Evolutionary conservation across 1,284 basidiomycete genomes (phyloP).

Genomic region (Porodaedalea pini): DNA sequence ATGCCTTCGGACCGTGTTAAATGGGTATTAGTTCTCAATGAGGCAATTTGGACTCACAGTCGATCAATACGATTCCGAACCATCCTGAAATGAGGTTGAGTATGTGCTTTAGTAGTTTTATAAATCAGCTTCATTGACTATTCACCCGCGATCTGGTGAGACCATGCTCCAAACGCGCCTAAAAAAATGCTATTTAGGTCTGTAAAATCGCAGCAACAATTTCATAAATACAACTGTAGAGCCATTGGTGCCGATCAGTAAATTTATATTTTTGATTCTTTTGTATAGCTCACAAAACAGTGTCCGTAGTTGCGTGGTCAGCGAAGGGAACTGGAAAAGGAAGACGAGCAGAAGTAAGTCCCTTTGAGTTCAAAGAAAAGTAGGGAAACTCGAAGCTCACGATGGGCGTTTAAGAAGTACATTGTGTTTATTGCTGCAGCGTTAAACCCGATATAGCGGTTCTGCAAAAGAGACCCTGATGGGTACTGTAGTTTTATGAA

Average conservation of each 20-base stretch:
- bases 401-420: background rate
- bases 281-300: background rate
- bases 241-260: too few relatives aligned
- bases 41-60: background rate
- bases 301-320: background rate
- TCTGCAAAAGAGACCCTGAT: background rate
- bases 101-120: background rate
- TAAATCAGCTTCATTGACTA: background rate
- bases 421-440: background rate
- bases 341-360: background rate
- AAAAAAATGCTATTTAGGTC: background rate
- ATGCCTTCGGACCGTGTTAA: background rate
- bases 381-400: background rate
- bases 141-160: slow-evolving; percentile 8
- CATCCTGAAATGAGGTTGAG: background rate
- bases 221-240: slow-evolving; percentile 3
- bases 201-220: background rate
- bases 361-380: background rate
- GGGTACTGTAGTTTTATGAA: background rate
- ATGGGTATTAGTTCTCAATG: background rate
- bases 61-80: slow-evolving; percentile 10
- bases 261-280: background rate
- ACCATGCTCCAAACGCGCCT: slow-evolving; percentile 7
- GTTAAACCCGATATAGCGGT: slow-evolving; percentile 8
- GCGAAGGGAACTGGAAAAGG: background rate